Percentiles rank a stretch among this genome's conserved stretches.
Evolutionary conservation across 495 filamentous ascomycete genomes (phyloP).

Genomic region (Apiosordaria backusii): DNA sequence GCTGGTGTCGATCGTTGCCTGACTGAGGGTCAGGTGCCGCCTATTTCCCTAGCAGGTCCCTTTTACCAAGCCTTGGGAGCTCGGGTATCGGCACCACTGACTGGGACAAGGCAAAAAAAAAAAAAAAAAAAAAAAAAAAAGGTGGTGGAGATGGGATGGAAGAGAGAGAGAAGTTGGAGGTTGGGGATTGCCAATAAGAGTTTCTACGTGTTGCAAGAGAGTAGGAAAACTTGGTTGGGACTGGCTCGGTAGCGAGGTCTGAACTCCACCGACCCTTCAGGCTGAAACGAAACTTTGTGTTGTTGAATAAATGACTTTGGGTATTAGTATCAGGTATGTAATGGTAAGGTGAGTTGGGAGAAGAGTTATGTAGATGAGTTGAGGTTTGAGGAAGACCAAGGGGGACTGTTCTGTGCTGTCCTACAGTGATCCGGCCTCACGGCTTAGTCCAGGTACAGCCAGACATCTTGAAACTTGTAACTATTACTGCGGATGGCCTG

Average conservation of each 20-base stretch:
- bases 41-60: slow-evolving; percentile 2
- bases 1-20: slow-evolving; percentile 19
- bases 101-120: neutral
- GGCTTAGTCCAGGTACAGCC: neutral
- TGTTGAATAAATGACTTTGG: too few relatives aligned
- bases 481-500: too few relatives aligned
- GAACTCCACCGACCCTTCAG: neutral
- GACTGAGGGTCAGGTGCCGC: slow-evolving; percentile 9
- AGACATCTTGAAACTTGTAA: too few relatives aligned
- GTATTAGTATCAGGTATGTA: too few relatives aligned
- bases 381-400: too few relatives aligned
- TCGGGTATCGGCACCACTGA: slow-evolving; percentile 13
- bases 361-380: too few relatives aligned
- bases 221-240: neutral
- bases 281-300: neutral
- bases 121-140: too few relatives aligned
- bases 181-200: neutral
- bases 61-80: neutral
- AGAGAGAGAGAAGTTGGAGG: neutral
- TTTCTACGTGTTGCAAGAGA: neutral
- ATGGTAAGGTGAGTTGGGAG: too few relatives aligned
- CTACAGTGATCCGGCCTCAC: neutral
- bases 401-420: neutral
- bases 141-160: neutral
- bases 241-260: neutral